A percentile compares a stretch with the other conserved stretches of the same genome.
These are phyloP conservation scores for Colletotrichum costaricense DNA, from an alignment of 2,329 filamentous ascomycete species.

Conservation along the genomic window DNA sequence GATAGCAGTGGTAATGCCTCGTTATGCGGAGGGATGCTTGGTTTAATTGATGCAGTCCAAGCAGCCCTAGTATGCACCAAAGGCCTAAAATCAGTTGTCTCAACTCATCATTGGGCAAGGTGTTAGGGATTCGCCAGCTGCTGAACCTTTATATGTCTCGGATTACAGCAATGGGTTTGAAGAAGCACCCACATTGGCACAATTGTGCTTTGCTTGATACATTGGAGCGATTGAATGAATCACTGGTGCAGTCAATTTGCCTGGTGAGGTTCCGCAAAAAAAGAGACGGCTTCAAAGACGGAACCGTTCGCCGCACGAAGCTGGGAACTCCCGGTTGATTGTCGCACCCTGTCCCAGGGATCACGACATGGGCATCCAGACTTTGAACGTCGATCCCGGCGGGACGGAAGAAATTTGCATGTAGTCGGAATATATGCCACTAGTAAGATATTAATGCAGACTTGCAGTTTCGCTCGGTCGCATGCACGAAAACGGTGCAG, in stretches of 20 bases:
- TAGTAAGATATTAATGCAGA: neutral
- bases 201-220: neutral
- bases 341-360: neutral
- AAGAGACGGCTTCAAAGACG: constrained; percentile 9
- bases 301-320: neutral
- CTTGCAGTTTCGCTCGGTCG: neutral
- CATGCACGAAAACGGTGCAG: neutral
- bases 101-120: neutral
- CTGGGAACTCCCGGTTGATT: constrained; percentile 8
- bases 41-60: neutral
- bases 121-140: neutral
- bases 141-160: neutral
- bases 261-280: neutral
- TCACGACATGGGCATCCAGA: neutral
- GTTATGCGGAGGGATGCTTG: neutral
- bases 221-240: neutral
- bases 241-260: neutral
- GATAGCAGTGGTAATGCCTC: neutral
- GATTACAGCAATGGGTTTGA: neutral
- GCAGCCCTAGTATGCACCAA: neutral
- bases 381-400: neutral
- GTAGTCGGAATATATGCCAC: neutral
- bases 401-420: neutral
- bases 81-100: neutral
- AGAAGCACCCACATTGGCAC: neutral